These are phyloP conservation scores for Davidsoniella neocaledoniae DNA, from an alignment of 2,329 filamentous ascomycete species.

Conservation along the genomic window DNA sequence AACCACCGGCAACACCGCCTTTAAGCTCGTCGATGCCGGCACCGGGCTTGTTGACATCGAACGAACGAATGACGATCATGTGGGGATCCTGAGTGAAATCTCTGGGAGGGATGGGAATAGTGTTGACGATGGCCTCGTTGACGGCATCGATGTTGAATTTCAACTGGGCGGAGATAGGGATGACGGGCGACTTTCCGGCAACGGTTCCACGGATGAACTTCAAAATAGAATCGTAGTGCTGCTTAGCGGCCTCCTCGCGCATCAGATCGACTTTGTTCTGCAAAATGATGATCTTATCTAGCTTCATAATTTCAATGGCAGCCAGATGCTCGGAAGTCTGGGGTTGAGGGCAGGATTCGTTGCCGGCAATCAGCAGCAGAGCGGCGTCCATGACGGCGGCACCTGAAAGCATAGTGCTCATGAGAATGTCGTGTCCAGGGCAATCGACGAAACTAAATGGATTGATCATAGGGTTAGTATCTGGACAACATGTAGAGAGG, in stretches of 20 bases:
- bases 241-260: conserved; percentile 82
- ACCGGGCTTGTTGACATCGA: conserved; percentile 99
- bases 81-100: conserved; percentile 87
- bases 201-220: conserved; percentile 98
- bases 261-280: conserved; percentile 99
- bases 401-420: conserved; percentile 99
- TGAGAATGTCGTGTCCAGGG: conserved; percentile 99
- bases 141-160: conserved; percentile 99
- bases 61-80: conserved; percentile 98
- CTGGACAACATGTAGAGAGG: not conserved
- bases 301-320: conserved; percentile 99
- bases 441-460: conserved; percentile 75
- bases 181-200: conserved; percentile 84
- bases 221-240: conserved; percentile 92
- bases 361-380: conserved; percentile 87
- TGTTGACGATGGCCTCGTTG: conserved; percentile 89
- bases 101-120: conserved; percentile 78
- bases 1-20: conserved; percentile 95
- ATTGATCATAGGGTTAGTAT: conserved; percentile 15
- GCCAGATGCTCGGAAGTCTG: conserved; percentile 98
- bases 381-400: conserved; percentile 99
- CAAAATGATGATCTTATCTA: conserved; percentile 97
- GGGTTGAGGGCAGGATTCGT: conserved; percentile 94
- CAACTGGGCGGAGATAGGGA: conserved; percentile 91
- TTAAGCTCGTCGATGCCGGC: conserved; percentile 97